These are phyloP conservation scores for Calocera cornea DNA, from an alignment of 768 basidiomycete species.

Conservation along the genomic window DNA sequence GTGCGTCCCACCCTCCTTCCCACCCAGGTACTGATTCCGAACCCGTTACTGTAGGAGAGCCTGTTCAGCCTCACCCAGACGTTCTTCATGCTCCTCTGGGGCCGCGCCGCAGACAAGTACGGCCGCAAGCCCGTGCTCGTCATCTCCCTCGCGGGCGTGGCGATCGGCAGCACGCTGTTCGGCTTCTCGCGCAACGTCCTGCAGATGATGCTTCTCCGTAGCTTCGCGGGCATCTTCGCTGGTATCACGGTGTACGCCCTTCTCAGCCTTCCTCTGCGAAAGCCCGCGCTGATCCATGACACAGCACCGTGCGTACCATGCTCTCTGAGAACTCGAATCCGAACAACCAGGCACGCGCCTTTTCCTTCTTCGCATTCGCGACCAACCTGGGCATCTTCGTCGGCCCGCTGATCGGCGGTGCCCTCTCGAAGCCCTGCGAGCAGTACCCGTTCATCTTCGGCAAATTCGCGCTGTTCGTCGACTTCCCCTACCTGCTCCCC, in stretches of 20 bases:
- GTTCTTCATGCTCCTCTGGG: conserved; percentile 14
- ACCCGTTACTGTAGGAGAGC: conserved; percentile 6
- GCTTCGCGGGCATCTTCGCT: conserved; percentile 12
- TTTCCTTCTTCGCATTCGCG: conserved; percentile 12
- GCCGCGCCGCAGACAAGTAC: conserved; percentile 7
- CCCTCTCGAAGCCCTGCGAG: conserved; percentile 10
- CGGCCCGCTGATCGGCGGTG: conserved; percentile 10
- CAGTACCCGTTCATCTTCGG: conserved; percentile 9
- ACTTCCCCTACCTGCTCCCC: conserved; percentile 14
- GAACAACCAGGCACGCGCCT: conserved; percentile 13
- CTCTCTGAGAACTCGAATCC: conserved; percentile 12
- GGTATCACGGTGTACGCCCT: conserved; percentile 10
- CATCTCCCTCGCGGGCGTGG: conserved; percentile 9
- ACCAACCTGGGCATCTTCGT: conserved; percentile 10
- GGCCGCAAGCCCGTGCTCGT: conserved; percentile 14
- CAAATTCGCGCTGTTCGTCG: conserved; percentile 6
- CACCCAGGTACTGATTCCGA: not conserved
- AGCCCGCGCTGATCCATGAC: not conserved
- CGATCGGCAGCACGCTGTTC: conserved; percentile 7
- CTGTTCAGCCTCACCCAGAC: conserved; percentile 10
- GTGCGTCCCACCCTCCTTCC: not conserved
- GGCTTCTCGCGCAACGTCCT: conserved; percentile 9
- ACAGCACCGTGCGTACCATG: conserved; percentile 13
- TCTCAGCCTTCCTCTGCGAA: not conserved
- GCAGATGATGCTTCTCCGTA: conserved; percentile 12